Conservation (phyloP, 306 rosid species). For the Nissolia schottii region DNA sequence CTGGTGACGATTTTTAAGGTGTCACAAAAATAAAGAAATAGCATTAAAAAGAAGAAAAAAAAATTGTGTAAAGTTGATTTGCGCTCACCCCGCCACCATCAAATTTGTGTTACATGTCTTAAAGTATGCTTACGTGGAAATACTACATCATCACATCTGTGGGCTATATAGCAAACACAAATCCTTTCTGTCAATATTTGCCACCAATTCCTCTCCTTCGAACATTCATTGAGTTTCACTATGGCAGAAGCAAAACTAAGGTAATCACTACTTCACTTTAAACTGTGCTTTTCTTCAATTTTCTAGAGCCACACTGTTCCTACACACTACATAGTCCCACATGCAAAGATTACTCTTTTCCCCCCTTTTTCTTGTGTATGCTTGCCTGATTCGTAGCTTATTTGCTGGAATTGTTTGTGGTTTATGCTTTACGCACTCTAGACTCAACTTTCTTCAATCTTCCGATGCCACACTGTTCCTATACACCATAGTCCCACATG, state of each 20-base stretch:
- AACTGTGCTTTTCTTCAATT: neutral
- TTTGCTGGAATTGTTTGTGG: neutral
- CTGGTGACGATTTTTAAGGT: too few species aligned
- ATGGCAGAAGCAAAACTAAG: conserved; percentile 25
- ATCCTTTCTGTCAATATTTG: neutral
- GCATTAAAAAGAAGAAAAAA: too few species aligned
- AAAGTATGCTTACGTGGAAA: neutral
- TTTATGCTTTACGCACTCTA: too few species aligned
- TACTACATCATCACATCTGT: neutral
- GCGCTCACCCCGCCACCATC: neutral
- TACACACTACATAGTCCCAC: neutral
- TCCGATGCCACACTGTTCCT: too few species aligned
- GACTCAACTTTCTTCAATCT: too few species aligned
- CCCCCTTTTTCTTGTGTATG: neutral
- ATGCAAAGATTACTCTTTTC: neutral
- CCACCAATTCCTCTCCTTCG: neutral
- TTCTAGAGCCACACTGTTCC: neutral
- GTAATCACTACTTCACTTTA: neutral
- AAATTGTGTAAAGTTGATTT: too few species aligned
- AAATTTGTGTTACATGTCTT: neutral
- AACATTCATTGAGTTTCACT: neutral
- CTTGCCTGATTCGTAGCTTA: neutral
- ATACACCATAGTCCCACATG: too few species aligned
- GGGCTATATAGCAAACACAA: neutral
- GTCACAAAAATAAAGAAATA: too few species aligned